Evolutionary conservation across 176 grass and related monocot genomes (phyloP).

Genomic region (Oryza australiensis): DNA sequence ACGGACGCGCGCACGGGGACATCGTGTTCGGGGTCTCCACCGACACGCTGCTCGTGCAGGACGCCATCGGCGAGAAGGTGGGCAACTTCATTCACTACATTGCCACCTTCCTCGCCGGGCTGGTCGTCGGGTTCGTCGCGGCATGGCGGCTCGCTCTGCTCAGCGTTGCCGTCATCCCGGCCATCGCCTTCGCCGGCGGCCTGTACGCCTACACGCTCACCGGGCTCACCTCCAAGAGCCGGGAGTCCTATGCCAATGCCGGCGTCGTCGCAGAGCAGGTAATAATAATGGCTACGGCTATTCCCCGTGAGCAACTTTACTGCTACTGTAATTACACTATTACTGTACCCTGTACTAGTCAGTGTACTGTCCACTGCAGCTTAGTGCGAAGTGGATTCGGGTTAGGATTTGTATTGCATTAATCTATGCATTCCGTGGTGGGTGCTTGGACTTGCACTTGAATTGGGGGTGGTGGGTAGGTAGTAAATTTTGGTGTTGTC

Average conservation of each 20-base stretch:
- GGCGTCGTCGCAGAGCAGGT: constrained; percentile 93
- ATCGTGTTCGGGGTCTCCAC: constrained; percentile 95
- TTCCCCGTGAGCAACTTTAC: constrained; percentile 3
- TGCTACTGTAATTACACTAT: neutral
- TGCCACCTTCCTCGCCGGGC: constrained; percentile 84
- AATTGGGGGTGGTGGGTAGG: constrained; percentile 41
- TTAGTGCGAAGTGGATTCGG: constrained; percentile 29
- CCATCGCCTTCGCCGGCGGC: constrained; percentile 98
- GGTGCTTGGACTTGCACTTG: constrained; percentile 38
- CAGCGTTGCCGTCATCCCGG: constrained; percentile 89
- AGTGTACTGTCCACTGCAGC: neutral
- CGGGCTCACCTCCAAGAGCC: constrained; percentile 89
- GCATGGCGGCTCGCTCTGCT: constrained; percentile 93
- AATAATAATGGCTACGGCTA: constrained; percentile 30
- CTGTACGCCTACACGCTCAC: constrained; percentile 97
- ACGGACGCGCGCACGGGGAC: constrained; percentile 90
- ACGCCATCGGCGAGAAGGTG: constrained; percentile 96
- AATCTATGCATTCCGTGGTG: constrained; percentile 28
- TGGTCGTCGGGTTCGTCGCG: constrained; percentile 84
- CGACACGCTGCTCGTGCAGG: constrained; percentile 93
- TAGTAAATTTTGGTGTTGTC: constrained; percentile 39
- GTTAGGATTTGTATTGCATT: constrained; percentile 20
- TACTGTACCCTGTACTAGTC: neutral
- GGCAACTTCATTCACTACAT: constrained; percentile 98
- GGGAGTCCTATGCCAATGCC: constrained; percentile 95